Percentiles rank a stretch among this genome's conserved stretches.
phyloP scores from a whole-genome alignment of 805 yeast species.

The Naumovozyma dairenensis region DNA sequence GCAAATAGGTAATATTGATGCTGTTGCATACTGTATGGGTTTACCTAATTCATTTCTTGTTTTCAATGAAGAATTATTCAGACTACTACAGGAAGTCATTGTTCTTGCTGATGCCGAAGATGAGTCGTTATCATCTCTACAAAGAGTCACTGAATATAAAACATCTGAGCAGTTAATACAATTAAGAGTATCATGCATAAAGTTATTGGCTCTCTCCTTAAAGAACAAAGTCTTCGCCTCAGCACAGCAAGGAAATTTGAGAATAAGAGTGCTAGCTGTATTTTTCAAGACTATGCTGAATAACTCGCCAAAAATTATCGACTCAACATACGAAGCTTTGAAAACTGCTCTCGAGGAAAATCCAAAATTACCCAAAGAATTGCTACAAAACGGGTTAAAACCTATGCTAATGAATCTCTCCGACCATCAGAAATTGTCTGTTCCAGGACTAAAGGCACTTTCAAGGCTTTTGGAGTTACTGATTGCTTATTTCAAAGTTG shows the following conservation, averaged over 20 bases:
- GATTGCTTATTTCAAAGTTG: constrained; percentile 91
- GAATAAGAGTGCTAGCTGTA: constrained; percentile 82
- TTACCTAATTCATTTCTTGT: constrained; percentile 72
- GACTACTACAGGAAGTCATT: constrained; percentile 80
- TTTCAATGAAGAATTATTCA: constrained; percentile 79
- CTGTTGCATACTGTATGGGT: constrained; percentile 82
- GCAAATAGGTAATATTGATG: constrained; percentile 98
- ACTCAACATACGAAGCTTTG: constrained; percentile 87
- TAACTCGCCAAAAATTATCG: constrained; percentile 74
- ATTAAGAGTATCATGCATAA: constrained; percentile 82
- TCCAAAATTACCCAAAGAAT: constrained; percentile 83
- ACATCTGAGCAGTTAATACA: constrained; percentile 84
- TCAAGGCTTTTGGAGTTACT: constrained; percentile 77
- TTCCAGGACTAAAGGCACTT: constrained; percentile 81
- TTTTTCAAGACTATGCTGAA: constrained; percentile 89
- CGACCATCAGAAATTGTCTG: constrained; percentile 84
- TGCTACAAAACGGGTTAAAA: constrained; percentile 87
- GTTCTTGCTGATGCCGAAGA: constrained; percentile 97
- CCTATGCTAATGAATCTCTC: constrained; percentile 94
- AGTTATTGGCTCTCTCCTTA: constrained; percentile 69
- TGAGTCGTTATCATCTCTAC: constrained; percentile 83
- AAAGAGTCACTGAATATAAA: constrained; percentile 73
- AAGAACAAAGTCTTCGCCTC: constrained; percentile 75
- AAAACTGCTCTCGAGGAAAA: constrained; percentile 76
- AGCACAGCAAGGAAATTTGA: constrained; percentile 63